Conservation (phyloP, 2,329 filamentous ascomycete genomes). For the Monosporascus sp. region DNA sequence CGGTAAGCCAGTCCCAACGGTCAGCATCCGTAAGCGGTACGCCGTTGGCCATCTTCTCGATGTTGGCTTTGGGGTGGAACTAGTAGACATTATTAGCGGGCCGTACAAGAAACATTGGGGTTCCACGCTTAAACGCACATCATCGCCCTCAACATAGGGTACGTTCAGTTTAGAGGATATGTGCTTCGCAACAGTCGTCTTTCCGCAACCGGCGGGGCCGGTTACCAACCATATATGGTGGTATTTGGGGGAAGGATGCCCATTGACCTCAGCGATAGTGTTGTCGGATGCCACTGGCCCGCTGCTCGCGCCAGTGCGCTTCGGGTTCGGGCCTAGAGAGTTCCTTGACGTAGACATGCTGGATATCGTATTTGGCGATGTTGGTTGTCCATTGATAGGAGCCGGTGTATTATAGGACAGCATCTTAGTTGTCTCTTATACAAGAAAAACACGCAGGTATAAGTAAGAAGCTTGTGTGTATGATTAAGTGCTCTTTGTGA, state of each 20-base stretch:
- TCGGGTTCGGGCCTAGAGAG: conserved; percentile 22
- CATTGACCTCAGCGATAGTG: conserved; percentile 20
- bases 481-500: neutral
- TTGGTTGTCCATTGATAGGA: conserved; percentile 35
- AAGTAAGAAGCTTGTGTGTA: neutral
- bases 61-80: conserved; percentile 74
- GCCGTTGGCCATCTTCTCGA: conserved; percentile 84
- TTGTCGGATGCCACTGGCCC: conserved; percentile 25
- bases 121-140: conserved; percentile 42
- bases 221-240: conserved; percentile 79
- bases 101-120: neutral
- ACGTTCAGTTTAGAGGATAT: conserved; percentile 57
- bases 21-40: conserved; percentile 86
- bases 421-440: conserved; percentile 30
- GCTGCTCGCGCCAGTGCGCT: conserved; percentile 25
- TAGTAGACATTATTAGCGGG: conserved; percentile 23
- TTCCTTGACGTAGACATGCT: conserved; percentile 24
- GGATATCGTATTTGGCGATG: conserved; percentile 20
- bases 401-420: conserved; percentile 46
- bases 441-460: neutral
- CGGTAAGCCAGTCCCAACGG: conserved; percentile 94
- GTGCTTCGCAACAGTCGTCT: conserved; percentile 67
- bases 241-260: conserved; percentile 26
- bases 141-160: conserved; percentile 73
- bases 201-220: conserved; percentile 73